Percentiles rank a stretch among this genome's conserved stretches.
These are phyloP conservation scores for Russula virescens DNA, from an alignment of 768 basidiomycete genomes.

Conservation along the genomic window DNA sequence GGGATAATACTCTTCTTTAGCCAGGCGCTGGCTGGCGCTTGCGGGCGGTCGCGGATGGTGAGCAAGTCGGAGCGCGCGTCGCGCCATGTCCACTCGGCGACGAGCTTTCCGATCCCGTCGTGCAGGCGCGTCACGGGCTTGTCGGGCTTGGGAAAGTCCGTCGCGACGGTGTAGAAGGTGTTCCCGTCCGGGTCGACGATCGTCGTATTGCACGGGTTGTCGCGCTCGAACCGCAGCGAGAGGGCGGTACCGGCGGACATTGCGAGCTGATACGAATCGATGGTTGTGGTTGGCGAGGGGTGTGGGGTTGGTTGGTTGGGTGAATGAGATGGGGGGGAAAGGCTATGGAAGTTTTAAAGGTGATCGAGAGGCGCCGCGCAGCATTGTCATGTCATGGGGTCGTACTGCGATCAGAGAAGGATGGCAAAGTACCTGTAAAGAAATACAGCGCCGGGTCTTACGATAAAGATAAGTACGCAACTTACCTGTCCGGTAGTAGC, in stretches of 20 bases:
- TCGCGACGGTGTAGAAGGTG: conserved; percentile 19
- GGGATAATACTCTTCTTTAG: conserved; percentile 24
- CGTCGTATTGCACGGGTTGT: conserved; percentile 24
- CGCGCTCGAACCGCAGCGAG: conserved; percentile 14
- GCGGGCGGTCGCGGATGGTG: conserved; percentile 12
- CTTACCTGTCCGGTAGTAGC: no score
- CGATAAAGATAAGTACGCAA: no score
- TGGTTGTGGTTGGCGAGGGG: not conserved
- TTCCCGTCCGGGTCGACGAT: conserved; percentile 15
- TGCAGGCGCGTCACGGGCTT: conserved; percentile 18
- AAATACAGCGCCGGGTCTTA: no score
- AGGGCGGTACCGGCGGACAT: not conserved
- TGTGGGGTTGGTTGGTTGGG: no score
- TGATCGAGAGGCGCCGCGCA: not conserved
- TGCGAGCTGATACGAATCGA: not conserved
- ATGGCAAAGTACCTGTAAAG: no score
- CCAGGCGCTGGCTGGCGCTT: conserved; percentile 19
- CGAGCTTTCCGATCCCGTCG: conserved; percentile 14
- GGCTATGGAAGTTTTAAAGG: not conserved
- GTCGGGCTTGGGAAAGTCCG: conserved; percentile 11
- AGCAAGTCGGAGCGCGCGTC: conserved; percentile 23
- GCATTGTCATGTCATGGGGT: no score
- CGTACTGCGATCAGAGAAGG: not conserved
- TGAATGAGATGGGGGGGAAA: no score
- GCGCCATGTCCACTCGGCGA: conserved; percentile 25